These are phyloP conservation scores for Claviceps monticola DNA, from an alignment of 2,329 filamentous ascomycete species.

Conservation along the genomic window DNA sequence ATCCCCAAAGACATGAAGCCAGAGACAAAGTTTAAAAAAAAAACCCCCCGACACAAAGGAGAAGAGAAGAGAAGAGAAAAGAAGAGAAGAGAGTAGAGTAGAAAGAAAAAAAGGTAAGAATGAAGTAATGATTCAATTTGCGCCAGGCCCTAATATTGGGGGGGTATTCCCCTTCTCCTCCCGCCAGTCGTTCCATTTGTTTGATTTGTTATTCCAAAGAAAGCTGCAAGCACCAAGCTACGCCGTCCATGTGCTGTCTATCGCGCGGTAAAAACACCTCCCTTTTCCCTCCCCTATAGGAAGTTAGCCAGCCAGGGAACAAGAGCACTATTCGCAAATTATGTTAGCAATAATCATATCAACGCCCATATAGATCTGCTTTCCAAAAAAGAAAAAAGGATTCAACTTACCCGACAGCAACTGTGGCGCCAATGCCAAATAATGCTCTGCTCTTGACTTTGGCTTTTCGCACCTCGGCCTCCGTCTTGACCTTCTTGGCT, in stretches of 20 bases:
- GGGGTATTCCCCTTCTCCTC: background rate
- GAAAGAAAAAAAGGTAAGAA: background rate
- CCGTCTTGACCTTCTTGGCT: conserved; percentile 69
- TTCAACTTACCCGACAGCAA: conserved; percentile 73
- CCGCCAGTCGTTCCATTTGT: background rate
- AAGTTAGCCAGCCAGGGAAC: conserved; percentile 39
- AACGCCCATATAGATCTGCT: too few species aligned
- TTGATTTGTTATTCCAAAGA: background rate
- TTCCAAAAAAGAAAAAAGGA: background rate
- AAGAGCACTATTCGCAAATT: conserved; percentile 22
- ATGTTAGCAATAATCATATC: conserved; percentile 6
- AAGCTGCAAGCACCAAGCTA: background rate
- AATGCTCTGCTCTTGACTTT: conserved; percentile 75
- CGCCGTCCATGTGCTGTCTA: background rate
- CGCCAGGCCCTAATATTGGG: background rate
- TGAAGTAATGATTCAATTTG: background rate
- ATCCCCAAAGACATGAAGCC: too few species aligned
- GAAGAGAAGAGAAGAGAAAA: background rate
- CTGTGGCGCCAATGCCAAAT: conserved; percentile 71
- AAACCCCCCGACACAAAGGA: background rate
- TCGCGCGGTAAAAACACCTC: background rate
- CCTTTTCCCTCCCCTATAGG: conserved; percentile 20
- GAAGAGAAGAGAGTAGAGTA: background rate
- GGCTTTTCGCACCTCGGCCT: conserved; percentile 71
- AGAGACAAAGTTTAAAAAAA: background rate